Evolutionary conservation across 805 yeast species (phyloP).

Genomic region (Blastobotrys attinorum): DNA sequence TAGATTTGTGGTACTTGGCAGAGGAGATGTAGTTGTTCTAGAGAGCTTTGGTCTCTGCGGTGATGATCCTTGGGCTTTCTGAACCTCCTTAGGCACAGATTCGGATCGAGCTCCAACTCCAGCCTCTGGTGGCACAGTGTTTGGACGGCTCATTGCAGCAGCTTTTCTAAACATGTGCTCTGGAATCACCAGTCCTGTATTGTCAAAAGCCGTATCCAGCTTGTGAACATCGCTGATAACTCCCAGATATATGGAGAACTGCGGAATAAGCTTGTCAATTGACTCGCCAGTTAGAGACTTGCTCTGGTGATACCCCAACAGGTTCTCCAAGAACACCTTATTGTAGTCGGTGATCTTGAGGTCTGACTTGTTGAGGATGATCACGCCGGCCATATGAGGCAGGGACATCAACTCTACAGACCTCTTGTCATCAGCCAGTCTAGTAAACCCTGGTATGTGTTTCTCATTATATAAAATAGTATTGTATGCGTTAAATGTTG

Average conservation of each 20-base stretch:
- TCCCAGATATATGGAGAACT: constrained; percentile 42
- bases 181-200: constrained; percentile 73
- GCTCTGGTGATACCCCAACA: constrained; percentile 54
- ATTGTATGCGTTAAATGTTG: constrained; percentile 9
- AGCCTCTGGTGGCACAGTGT: too few relatives aligned
- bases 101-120: not conserved
- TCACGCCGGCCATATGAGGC: constrained; percentile 83
- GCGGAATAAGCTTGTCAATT: constrained; percentile 55
- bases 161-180: constrained; percentile 79
- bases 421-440: not conserved
- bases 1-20: not conserved
- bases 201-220: not conserved
- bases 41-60: not conserved
- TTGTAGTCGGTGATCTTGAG: constrained; percentile 63
- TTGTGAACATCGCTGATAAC: constrained; percentile 1
- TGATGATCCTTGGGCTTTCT: not conserved
- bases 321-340: constrained; percentile 65
- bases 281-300: constrained; percentile 34
- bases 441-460: constrained; percentile 12
- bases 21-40: not conserved
- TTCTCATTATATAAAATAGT: constrained; percentile 8
- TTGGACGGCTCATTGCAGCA: constrained; percentile 1
- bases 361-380: constrained; percentile 50
- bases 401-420: constrained; percentile 57
- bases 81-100: not conserved